phyloP scores from a whole-genome alignment of 2,329 filamentous ascomycete genomes.

The Fusarium sulawesiense region DNA sequence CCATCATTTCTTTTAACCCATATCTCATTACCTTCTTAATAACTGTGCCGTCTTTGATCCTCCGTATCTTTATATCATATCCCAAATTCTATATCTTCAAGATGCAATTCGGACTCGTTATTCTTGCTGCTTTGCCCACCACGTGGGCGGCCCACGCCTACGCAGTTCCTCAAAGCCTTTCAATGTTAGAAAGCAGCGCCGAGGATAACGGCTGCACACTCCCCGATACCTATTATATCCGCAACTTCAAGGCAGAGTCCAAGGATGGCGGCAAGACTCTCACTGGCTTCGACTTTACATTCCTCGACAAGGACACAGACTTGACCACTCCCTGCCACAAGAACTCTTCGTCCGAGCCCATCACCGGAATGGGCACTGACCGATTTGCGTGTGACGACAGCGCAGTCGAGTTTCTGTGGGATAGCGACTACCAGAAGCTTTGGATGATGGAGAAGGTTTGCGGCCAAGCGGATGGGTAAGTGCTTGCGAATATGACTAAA shows the following conservation, averaged over 20 bases:
- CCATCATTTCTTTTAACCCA: not conserved
- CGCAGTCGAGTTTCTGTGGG: conserved; percentile 58
- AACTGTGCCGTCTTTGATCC: not conserved
- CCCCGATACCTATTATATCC: conserved; percentile 54
- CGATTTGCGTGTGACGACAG: conserved; percentile 58
- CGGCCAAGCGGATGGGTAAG: conserved; percentile 52
- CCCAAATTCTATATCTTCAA: conserved; percentile 5
- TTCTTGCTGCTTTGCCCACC: conserved; percentile 41
- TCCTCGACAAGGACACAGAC: conserved; percentile 54
- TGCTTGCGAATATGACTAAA: not conserved
- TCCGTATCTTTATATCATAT: not conserved
- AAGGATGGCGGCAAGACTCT: conserved; percentile 51
- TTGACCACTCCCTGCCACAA: conserved; percentile 57
- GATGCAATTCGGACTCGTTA: conserved; percentile 36
- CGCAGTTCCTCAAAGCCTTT: conserved; percentile 42
- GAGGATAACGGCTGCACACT: conserved; percentile 49
- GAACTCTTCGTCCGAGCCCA: conserved; percentile 56
- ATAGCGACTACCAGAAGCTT: conserved; percentile 45
- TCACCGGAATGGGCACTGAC: conserved; percentile 37
- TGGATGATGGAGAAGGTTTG: conserved; percentile 61
- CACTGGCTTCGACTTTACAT: conserved; percentile 54
- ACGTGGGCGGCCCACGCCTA: conserved; percentile 45
- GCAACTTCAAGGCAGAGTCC: conserved; percentile 52
- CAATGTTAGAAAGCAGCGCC: conserved; percentile 41
- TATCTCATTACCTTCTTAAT: not conserved